Evolutionary conservation across 2,329 filamentous ascomycete species (phyloP).

Genomic region (Fusarium chuoi): DNA sequence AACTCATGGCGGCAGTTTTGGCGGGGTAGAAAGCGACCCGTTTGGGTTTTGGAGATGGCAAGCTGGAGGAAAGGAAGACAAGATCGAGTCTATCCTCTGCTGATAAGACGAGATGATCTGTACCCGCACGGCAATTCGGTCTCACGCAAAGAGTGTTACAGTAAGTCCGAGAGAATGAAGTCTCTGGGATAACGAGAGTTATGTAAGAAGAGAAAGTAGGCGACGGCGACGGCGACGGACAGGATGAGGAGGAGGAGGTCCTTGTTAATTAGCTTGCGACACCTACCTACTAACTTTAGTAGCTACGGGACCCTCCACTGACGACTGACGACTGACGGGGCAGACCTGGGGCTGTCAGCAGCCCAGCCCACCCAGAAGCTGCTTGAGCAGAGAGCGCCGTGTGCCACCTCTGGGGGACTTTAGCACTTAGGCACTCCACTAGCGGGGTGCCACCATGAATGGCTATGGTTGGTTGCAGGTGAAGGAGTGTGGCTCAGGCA

Average conservation of each 20-base stretch:
- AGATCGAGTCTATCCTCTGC: not conserved
- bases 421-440: not conserved
- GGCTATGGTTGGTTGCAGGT: conserved; percentile 17
- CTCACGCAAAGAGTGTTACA: conserved; percentile 13
- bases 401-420: conserved; percentile 12
- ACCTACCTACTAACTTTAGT: not conserved
- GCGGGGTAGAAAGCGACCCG: conserved; percentile 39
- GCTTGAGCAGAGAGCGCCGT: conserved; percentile 11
- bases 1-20: conserved; percentile 46
- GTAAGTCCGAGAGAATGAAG: conserved; percentile 8
- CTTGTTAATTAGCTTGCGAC: conserved; percentile 39
- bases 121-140: conserved; percentile 16
- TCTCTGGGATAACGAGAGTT: conserved; percentile 24
- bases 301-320: conserved; percentile 15
- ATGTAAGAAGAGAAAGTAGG: conserved; percentile 19
- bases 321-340: not conserved
- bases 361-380: not conserved
- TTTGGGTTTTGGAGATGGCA: conserved; percentile 15
- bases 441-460: not conserved
- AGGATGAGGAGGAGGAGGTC: conserved; percentile 23
- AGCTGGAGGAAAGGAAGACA: conserved; percentile 12
- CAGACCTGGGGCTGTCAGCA: conserved; percentile 14
- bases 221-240: conserved; percentile 2
- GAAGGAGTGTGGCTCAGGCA: conserved; percentile 16
- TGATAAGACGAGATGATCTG: not conserved